Conservation (phyloP, 257 asterid species). For the Phtheirospermum japonicum region DNA sequence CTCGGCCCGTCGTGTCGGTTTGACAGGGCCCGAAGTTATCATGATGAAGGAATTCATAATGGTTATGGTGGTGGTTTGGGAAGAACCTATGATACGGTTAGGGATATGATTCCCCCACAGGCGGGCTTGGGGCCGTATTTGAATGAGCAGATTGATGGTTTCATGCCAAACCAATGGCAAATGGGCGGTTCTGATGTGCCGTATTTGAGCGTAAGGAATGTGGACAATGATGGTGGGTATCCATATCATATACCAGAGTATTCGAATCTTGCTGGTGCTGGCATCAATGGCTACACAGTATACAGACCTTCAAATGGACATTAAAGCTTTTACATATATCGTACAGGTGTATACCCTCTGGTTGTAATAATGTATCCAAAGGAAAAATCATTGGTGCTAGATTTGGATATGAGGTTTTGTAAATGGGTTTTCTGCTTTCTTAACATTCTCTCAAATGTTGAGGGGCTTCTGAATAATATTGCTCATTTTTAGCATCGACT, state of each 20-base stretch:
- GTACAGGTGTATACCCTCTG: slow-evolving; percentile 22
- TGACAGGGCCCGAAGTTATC: slow-evolving; percentile 55
- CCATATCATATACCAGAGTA: slow-evolving; percentile 57
- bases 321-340: slow-evolving; percentile 38
- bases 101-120: slow-evolving; percentile 55
- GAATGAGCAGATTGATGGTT: slow-evolving; percentile 61
- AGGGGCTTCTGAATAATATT: too few species aligned
- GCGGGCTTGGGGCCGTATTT: slow-evolving; percentile 39
- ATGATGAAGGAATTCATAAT: slow-evolving; percentile 47
- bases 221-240: slow-evolving; percentile 38
- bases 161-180: slow-evolving; percentile 65
- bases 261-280: slow-evolving; percentile 38
- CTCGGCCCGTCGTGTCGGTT: slow-evolving; percentile 47
- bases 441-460: too few species aligned
- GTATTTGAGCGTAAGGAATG: slow-evolving; percentile 37
- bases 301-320: slow-evolving; percentile 74
- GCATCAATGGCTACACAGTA: slow-evolving; percentile 56
- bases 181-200: slow-evolving; percentile 57
- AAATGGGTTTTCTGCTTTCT: too few species aligned
- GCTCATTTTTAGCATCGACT: too few species aligned
- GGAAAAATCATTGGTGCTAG: slow-evolving; percentile 24
- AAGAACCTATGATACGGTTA: slow-evolving; percentile 38
- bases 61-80: slow-evolving; percentile 40
- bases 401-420: slow-evolving; percentile 20
- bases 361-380: slow-evolving; percentile 30